phyloP scores from a whole-genome alignment of 331 rosid genomes.

The Malus hybrid region DNA sequence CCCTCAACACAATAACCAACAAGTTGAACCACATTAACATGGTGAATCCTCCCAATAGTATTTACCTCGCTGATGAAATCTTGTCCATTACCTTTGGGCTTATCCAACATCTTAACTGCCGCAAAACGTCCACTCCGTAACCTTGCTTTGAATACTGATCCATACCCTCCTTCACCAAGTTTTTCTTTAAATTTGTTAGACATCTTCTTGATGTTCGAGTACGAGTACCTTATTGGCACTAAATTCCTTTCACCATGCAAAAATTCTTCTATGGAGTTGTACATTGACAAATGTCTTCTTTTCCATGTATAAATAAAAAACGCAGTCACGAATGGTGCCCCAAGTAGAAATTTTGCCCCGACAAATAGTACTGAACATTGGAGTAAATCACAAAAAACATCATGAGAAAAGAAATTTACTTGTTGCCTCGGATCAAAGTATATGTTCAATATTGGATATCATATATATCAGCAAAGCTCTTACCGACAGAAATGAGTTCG shows the following conservation, averaged over 20 bases:
- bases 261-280: neutral
- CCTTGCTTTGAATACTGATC: neutral
- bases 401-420: too few relatives aligned
- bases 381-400: too few relatives aligned
- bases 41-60: conserved; percentile 5
- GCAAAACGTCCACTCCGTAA: neutral
- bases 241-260: neutral
- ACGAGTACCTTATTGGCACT: neutral
- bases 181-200: neutral
- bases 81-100: conserved; percentile 1
- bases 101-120: neutral
- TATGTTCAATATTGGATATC: too few relatives aligned
- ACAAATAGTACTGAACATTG: neutral
- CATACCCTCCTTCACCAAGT: neutral
- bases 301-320: neutral
- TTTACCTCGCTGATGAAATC: conserved; percentile 15
- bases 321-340: neutral
- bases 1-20: conserved; percentile 11
- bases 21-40: conserved; percentile 8
- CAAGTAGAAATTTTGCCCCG: neutral
- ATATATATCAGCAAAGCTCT: neutral
- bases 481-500: neutral
- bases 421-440: too few relatives aligned
- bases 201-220: neutral
- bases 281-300: neutral